Conservation (phyloP, 2,329 filamentous ascomycete species). For the Pseudocercospora cruenta region DNA sequence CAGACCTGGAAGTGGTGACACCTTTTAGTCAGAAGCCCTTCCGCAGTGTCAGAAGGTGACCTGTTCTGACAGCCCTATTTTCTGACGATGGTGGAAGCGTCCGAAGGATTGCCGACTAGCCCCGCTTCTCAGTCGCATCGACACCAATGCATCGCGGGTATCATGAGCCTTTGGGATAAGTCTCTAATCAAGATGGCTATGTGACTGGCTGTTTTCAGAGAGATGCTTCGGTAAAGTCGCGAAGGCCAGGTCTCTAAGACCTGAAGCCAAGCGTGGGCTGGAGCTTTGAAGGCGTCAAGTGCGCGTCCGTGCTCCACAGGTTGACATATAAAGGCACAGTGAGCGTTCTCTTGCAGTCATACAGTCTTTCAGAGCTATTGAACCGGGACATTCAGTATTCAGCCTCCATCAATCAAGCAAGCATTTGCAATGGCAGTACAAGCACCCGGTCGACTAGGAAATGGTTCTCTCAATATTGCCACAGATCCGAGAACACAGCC, state of each 20-base stretch:
- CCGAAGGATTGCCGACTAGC: not conserved
- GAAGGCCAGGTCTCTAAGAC: not conserved
- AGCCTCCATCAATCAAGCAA: not conserved
- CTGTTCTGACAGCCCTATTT: not conserved
- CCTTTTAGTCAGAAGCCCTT: not conserved
- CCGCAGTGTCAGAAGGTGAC: not conserved
- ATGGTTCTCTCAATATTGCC: conserved; percentile 21
- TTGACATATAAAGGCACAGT: not conserved
- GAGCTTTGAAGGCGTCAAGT: not conserved
- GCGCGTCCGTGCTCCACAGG: not conserved
- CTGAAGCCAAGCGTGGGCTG: not conserved
- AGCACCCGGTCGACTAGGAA: conserved; percentile 32
- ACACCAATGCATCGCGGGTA: not conserved
- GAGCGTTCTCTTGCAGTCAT: not conserved
- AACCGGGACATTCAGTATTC: not conserved
- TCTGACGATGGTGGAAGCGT: not conserved
- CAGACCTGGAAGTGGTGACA: no score
- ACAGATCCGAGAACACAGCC: conserved; percentile 32
- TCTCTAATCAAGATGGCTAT: not conserved
- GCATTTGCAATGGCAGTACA: conserved; percentile 8
- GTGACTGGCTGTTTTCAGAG: not conserved
- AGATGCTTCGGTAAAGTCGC: not conserved
- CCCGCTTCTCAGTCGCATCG: not conserved
- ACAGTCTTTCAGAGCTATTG: not conserved
- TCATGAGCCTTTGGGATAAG: not conserved